These are phyloP conservation scores for Heimioporus sp. DNA, from an alignment of 768 basidiomycete genomes.

Conservation along the genomic window DNA sequence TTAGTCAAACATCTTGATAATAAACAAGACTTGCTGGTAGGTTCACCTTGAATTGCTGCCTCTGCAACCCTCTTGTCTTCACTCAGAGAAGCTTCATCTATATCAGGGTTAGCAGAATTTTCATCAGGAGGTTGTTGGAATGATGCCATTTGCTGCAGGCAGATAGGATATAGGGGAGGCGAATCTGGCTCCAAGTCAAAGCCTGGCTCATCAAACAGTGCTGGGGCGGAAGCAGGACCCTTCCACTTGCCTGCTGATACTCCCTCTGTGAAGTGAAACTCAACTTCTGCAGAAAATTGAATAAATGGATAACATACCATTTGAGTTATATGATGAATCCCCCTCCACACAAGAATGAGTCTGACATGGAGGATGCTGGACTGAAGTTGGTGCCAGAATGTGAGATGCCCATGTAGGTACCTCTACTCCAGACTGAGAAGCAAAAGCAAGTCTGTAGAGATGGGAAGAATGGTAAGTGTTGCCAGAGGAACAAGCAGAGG, in stretches of 20 bases:
- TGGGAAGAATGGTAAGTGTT: background rate
- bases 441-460: background rate
- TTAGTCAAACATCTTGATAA: too few species aligned
- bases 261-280: background rate
- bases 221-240: background rate
- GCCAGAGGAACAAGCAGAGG: too few species aligned
- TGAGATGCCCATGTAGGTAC: background rate
- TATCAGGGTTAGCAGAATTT: background rate
- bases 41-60: too few species aligned
- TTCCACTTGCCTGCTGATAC: too few species aligned
- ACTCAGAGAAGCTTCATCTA: too few species aligned
- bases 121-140: background rate
- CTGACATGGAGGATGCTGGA: background rate
- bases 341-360: background rate
- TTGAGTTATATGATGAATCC: too few species aligned
- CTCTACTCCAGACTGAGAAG: background rate
- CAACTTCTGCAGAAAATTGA: background rate
- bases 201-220: background rate
- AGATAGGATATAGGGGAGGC: background rate
- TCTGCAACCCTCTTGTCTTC: too few species aligned
- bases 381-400: background rate
- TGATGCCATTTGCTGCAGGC: background rate
- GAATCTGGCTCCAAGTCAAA: background rate
- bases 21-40: too few species aligned
- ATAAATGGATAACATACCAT: background rate